These are phyloP conservation scores for Fraxinus platypoda DNA, from an alignment of 305 asterid species.

Conservation along the genomic window DNA sequence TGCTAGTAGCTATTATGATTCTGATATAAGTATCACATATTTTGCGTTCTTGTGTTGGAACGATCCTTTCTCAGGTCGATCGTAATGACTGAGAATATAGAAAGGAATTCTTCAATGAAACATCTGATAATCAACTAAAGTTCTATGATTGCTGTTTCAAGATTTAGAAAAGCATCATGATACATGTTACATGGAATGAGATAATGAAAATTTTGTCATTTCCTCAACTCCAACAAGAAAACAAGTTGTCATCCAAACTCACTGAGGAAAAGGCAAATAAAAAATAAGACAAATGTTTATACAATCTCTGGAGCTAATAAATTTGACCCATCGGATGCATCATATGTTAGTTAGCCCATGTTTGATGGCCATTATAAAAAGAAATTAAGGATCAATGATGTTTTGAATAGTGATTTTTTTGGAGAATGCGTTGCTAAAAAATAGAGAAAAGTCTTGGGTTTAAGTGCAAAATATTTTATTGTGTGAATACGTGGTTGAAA, in stretches of 20 bases:
- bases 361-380: background rate
- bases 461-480: no score
- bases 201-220: background rate
- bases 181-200: conserved; percentile 1
- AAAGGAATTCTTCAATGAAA: background rate
- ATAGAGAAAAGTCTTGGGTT: background rate
- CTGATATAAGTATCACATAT: background rate
- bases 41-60: background rate
- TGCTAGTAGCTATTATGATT: background rate
- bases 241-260: conserved; percentile 8
- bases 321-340: background rate
- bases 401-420: background rate
- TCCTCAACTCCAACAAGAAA: background rate
- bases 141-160: background rate
- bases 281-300: background rate
- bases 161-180: background rate
- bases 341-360: background rate
- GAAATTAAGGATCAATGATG: background rate
- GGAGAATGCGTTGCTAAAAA: background rate
- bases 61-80: background rate
- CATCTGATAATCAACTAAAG: background rate
- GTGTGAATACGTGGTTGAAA: background rate
- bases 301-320: background rate
- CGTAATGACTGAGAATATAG: background rate
- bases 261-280: background rate